Evolutionary conservation across 768 basidiomycete genomes (phyloP).

Genomic region (Naematelia aurantialba): DNA sequence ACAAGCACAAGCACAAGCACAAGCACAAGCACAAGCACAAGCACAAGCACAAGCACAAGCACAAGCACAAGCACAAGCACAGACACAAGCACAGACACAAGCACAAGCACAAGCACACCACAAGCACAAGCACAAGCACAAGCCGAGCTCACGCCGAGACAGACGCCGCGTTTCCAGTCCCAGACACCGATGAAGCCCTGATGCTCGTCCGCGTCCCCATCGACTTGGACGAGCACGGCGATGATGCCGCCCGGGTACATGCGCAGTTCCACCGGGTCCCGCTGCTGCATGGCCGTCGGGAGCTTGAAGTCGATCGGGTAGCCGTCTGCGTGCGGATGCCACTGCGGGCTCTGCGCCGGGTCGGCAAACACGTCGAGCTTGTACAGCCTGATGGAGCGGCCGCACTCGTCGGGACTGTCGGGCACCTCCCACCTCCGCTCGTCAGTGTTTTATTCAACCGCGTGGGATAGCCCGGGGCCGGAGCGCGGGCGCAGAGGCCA

Average conservation of each 20-base stretch:
- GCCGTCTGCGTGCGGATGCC: neutral
- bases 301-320: neutral
- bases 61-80: no score
- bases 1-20: no score
- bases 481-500: no score
- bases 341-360: neutral
- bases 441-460: no score
- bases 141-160: neutral
- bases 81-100: no score
- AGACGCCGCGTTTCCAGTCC: neutral
- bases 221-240: neutral
- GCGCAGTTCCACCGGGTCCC: neutral
- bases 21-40: no score
- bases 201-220: neutral
- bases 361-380: neutral
- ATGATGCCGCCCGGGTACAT: neutral
- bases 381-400: neutral
- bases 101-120: no score
- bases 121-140: no score
- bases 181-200: neutral
- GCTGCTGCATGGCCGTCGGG: neutral
- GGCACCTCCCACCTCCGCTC: no score
- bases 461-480: no score
- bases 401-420: no score
- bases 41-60: no score